These are phyloP conservation scores for Scenedesmus sp. DNA, from an alignment of 163 green algal genomes.

Conservation along the genomic window DNA sequence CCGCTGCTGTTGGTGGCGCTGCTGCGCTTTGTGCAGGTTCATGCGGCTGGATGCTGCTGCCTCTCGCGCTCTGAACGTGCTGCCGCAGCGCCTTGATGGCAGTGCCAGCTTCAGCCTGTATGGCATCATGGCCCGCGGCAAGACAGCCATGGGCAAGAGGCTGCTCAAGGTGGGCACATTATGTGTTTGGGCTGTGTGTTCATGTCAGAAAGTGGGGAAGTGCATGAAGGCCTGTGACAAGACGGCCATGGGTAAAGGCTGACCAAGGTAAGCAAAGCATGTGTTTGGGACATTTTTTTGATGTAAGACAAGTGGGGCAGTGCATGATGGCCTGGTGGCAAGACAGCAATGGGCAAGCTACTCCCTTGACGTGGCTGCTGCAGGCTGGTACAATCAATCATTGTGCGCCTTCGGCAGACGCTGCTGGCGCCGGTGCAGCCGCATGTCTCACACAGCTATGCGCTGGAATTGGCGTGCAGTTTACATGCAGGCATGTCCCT, in stretches of 20 bases:
- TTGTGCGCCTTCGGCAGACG: no score
- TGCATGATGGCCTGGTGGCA: no score
- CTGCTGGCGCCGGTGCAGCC: background rate
- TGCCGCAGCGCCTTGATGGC: conserved; percentile 78
- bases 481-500: background rate
- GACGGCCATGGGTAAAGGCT: conserved; percentile 94
- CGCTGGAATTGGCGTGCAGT: no score
- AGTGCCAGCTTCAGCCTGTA: conserved; percentile 88
- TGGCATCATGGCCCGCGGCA: conserved; percentile 89
- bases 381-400: background rate
- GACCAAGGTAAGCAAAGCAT: conserved; percentile 73
- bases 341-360: conserved; percentile 95
- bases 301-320: no score
- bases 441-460: background rate
- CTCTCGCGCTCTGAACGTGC: conserved; percentile 92
- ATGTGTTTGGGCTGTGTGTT: background rate
- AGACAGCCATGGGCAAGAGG: conserved; percentile 95
- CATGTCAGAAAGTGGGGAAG: background rate
- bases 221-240: conserved; percentile 83
- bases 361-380: no score
- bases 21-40: conserved; percentile 61
- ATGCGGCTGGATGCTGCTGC: conserved; percentile 95
- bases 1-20: no score
- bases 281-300: no score
- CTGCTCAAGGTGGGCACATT: conserved; percentile 81